These are phyloP conservation scores for Theobroma grandiflorum DNA, from an alignment of 441 rosid genomes.

Conservation along the genomic window DNA sequence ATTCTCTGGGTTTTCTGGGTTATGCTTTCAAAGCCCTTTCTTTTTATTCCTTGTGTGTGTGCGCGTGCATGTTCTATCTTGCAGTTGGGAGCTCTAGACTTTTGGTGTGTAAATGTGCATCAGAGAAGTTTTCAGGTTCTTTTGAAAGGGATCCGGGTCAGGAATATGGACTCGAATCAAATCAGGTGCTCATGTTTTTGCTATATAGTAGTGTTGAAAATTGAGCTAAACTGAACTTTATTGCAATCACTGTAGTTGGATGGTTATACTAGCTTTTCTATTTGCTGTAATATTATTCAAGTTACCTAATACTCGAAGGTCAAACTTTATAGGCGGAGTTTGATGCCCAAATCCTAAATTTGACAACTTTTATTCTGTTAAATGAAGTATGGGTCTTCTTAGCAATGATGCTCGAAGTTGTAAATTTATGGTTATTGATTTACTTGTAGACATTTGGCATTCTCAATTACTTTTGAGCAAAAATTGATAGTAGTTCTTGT, in stretches of 20 bases:
- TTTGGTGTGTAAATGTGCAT: constrained; percentile 38
- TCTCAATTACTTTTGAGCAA: not conserved
- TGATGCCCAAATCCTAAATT: constrained; percentile 12
- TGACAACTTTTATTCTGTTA: constrained; percentile 5
- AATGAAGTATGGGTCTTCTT: not conserved
- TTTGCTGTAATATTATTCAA: not conserved
- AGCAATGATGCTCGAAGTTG: not conserved
- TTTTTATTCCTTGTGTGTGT: not conserved
- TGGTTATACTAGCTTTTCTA: not conserved
- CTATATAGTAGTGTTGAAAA: not conserved
- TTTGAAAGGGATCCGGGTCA: constrained; percentile 37
- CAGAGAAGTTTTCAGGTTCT: constrained; percentile 45
- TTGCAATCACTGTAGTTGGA: not conserved
- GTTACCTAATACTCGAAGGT: constrained; percentile 18
- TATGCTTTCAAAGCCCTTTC: not conserved
- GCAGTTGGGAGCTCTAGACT: constrained; percentile 40
- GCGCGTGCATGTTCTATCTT: not conserved
- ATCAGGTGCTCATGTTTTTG: constrained; percentile 41
- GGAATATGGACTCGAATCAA: constrained; percentile 28
- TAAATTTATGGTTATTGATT: not conserved
- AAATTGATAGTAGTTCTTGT: constrained; percentile 6
- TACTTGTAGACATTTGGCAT: not conserved
- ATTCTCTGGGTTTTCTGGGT: not conserved
- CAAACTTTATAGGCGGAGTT: not conserved
- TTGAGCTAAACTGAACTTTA: not conserved